A percentile compares a stretch with the other conserved stretches of the same genome.
Conservation (phyloP, 495 filamentous ascomycete species). For the Penicillium verhagenii region DNA sequence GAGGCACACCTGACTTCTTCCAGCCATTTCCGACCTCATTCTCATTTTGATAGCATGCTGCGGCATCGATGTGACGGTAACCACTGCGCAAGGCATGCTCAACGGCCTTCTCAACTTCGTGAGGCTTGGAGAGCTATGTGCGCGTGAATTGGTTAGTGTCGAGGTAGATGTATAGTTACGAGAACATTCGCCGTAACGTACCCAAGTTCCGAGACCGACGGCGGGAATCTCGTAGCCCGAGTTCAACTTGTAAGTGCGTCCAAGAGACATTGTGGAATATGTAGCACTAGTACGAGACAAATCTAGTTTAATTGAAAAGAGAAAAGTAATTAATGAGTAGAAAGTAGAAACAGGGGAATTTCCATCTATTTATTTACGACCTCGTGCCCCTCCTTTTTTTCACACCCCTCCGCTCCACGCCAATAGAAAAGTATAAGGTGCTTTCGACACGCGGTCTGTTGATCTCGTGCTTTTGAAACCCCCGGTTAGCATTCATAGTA, state of each 20-base stretch:
- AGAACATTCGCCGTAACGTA: too few species aligned
- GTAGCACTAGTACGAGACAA: background rate
- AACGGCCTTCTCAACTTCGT: constrained; percentile 51
- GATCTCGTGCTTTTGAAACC: background rate
- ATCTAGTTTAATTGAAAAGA: background rate
- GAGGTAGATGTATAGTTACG: background rate
- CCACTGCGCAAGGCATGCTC: constrained; percentile 45
- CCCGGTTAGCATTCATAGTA: background rate
- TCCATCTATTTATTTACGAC: constrained; percentile 8
- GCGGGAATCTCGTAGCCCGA: constrained; percentile 42
- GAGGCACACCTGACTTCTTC: constrained; percentile 41
- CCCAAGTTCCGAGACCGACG: constrained; percentile 35
- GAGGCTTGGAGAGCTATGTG: constrained; percentile 45
- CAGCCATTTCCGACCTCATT: constrained; percentile 43
- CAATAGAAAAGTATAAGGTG: background rate
- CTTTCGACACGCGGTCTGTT: constrained; percentile 2
- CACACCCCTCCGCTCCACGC: constrained; percentile 13
- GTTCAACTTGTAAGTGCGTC: constrained; percentile 40
- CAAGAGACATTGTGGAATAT: constrained; percentile 32
- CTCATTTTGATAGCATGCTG: constrained; percentile 43
- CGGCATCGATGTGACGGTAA: constrained; percentile 46
- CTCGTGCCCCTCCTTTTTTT: background rate
- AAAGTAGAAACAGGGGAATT: background rate
- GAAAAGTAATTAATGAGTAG: background rate
- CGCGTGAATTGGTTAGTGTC: background rate